Base-by-base conservation (phyloP, 1,284 basidiomycete genomes). In the Hymenochaete sp. region DNA sequence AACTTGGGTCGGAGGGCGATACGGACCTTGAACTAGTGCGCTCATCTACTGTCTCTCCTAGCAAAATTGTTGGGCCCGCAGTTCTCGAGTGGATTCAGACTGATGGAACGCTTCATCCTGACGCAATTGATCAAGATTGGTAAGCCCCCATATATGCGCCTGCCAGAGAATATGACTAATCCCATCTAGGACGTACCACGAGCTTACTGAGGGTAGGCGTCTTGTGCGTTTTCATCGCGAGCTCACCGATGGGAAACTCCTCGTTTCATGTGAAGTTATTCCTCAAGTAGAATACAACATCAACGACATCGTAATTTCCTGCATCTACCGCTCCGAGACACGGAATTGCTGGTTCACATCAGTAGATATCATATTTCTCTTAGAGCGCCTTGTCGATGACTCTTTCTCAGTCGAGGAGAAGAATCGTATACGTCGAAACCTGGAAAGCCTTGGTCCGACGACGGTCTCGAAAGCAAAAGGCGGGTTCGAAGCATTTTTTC, bases 321-420 rank as follows among this genome's bases (percentile, higher is more conserved):
- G 93, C 70, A 95, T 98, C 61, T 90, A 84, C 60, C 80, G 88
- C 48, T 76, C 83, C 44, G 82, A 88, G 47, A 77, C 74, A 35
- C 78, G 83, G 54, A 70, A 79, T 19, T 93, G 80, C 67, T 93
- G 80, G 62, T 81, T 93, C 53, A 98, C 93, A 10, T 95, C 91
- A 0, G 93, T 97, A 51, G 93, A 98, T 62, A 82, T 92, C 59
- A 95, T 98, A 59, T 90, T 86, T 60, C 73, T 97, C 13, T 77
- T 98, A 43, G 92, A 97, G 65, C 79, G 83, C 10, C 73, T 98
- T 36, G 84, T 93, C 25, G 85, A 82, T 21, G 77, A 79, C 31
- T 73, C 82, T 39, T 95, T 96, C 59, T 82, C 83, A 16, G 87
- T 95, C 33, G 92, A 95, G 62, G 93, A 97, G 72, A 97, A 96